Percentiles rank a stretch among this genome's conserved stretches.
Conservation (phyloP, 495 filamentous ascomycete species). For the Amorphotheca resinae region DNA sequence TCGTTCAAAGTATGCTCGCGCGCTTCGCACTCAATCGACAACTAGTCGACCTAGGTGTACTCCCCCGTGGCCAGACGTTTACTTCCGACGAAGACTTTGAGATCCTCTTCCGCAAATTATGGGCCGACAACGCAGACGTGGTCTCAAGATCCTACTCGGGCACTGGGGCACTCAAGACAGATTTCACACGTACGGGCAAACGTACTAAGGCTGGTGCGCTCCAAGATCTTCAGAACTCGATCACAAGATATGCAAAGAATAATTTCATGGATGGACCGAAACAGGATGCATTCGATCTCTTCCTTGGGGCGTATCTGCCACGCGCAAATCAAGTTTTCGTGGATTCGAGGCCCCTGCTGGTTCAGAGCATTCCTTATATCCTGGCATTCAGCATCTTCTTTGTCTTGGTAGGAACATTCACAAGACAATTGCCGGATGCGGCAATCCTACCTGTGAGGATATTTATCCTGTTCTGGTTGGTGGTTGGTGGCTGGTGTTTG, state of each 20-base stretch:
- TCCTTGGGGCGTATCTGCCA: constrained; percentile 75
- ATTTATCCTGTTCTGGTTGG: constrained; percentile 63
- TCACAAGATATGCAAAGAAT: constrained; percentile 74
- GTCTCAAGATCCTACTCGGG: constrained; percentile 88
- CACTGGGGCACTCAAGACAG: constrained; percentile 91
- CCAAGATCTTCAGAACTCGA: constrained; percentile 70
- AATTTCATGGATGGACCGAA: constrained; percentile 88
- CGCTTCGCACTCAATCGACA: constrained; percentile 79
- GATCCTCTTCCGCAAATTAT: constrained; percentile 81
- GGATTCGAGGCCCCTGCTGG: constrained; percentile 75
- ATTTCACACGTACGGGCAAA: constrained; percentile 81
- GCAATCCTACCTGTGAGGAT: constrained; percentile 65
- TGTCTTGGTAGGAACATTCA: constrained; percentile 64
- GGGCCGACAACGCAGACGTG: constrained; percentile 96
- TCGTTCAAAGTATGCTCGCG: constrained; percentile 90
- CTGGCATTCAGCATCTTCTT: constrained; percentile 81
- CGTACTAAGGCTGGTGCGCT: constrained; percentile 71
- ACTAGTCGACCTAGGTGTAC: constrained; percentile 66
- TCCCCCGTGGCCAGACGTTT: constrained; percentile 54
- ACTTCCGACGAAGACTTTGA: constrained; percentile 63
- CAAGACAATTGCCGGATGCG: constrained; percentile 50
- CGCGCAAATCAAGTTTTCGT: constrained; percentile 50
- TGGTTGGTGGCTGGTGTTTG: constrained; percentile 53
- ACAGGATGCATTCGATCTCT: constrained; percentile 92
- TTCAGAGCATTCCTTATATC: constrained; percentile 85